Evolutionary conservation across 768 basidiomycete species (phyloP), one percentile per base, ranked within the genome.

Genomic region (Chalciporus sphaerocephalus): DNA sequence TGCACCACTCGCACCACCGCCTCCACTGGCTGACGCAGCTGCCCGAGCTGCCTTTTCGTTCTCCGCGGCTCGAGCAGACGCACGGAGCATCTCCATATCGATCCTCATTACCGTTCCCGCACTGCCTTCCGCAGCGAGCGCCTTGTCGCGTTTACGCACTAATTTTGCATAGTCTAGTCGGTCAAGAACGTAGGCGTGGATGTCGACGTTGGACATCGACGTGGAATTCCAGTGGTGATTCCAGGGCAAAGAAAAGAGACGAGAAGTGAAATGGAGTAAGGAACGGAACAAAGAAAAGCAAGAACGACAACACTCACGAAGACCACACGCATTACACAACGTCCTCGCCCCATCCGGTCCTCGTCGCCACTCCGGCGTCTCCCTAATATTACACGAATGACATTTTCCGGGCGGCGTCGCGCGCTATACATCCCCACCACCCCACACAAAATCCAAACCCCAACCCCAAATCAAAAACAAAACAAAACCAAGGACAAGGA

Each of bases 131-230:
- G 73, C 65, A 9, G 69, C 73, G 17, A 72, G 62, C 13, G 71
- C 71, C 61, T 88, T 88, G 38, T 87, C 85, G 35, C 82, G 75
- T 58, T 89, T 88, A 40, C 87, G 81, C 70, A 87, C 80, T 23
- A 90, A 74, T 58, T 90, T 90, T 9, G 87, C 87, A 53, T 90
- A 90, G 67, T 90, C 87, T 90, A n/a, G n/a, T n/a, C n/a, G n/a
- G n/a, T n/a, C n/a, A n/a, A n/a, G n/a, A n/a, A n/a, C n/a, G n/a
- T n/a, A n/a, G n/a, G n/a, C n/a, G n/a, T n/a, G n/a, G n/a, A n/a
- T n/a, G n/a, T n/a, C n/a, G n/a, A n/a, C n/a, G n/a, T n/a, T n/a
- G n/a, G n/a, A n/a, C n/a, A n/a, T n/a, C n/a, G n/a, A n/a, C n/a
- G n/a, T n/a, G n/a, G n/a, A n/a, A n/a, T n/a, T n/a, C n/a, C n/a